Evolutionary conservation across 225 moss, liverwort and hornwort species (phyloP), one percentile per base, ranked within the genome.

Genomic region (Marchantia polymorpha): DNA sequence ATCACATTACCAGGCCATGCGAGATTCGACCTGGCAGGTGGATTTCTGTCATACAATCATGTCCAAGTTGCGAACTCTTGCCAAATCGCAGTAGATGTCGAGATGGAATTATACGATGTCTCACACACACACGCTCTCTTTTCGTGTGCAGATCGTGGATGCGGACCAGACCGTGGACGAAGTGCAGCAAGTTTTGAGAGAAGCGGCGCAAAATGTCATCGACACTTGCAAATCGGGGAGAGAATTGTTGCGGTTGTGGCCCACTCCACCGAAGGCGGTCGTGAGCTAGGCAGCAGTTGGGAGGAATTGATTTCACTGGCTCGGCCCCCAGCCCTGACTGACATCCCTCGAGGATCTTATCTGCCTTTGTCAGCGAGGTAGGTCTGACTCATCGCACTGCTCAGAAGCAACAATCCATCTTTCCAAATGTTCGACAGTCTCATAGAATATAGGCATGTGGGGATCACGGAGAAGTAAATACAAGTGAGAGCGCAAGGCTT

Each of bases 11-110:
- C 85, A 89, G 58, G 81, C 85, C 63, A 80, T 97, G 83, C 82
- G 86, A 81, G 97, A 97, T 82, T 77, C 87, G 49, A 78, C 88
- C n/a, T 97, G 94, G 97, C 84, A 88, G 93, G 94, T 92, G 80
- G 77, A 8, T 63, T 13, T 53, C 67, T 11, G 69, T 72, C 52
- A 16, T 72, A 12, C 47, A 39, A 5, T 39, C 39, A 39, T 39
- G 39, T 39, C 39, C 39, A 39, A 39, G 39, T 2, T 5, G 39
- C 39, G 5, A 39, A 39, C 39, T 39, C 39, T 39, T 39, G 39
- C 39, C 39, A 39, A 39, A 39, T 39, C 39, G 39, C 39, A 39
- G 39, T 39, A 39, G 39, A 39, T 39, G 39, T 39, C 2, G 39
- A 39, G 39, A 39, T 39, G 39, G 72, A 47, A 13, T 58, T 58